Evolutionary conservation across 2,329 filamentous ascomycete genomes (phyloP), one percentile per base, ranked within the genome.

Genomic region (Diaporthe humulicola): DNA sequence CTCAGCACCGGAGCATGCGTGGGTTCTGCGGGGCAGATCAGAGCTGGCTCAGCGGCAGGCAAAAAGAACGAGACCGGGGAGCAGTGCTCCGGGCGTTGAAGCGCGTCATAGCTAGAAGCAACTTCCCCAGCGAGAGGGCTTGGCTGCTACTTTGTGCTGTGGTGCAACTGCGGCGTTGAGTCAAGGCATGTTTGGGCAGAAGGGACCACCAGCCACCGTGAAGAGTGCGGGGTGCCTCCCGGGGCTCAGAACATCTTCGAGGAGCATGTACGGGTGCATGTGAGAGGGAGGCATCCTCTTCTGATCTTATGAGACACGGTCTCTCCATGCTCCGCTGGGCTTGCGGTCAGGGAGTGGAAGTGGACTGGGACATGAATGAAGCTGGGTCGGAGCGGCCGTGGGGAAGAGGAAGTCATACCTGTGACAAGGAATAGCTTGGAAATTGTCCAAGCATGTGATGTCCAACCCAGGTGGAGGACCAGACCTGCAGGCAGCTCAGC

Each of bases 111-210:
- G 60, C 48, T 12, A 38, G 48, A 69, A 14, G 48, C 15, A 54
- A 15, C 45, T 36, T n/a, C 22, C 42, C 64, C 33, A 22, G 48
- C 30, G 30, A n/a, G 64, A 54, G 48, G 64, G 15, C 64, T 69
- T 69, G 64, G 64, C 64, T 69, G 61, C 22, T 67, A 40, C 42
- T 52, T 52, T 50, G 64, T 54, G 64, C 15, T 38, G n/a, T 52
- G n/a, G 28, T 54, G 33, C 33, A 19, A 54, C n/a, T n/a, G 33
- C 33, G 36, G 33, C 64, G 28, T 50, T 33, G 64, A 54, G 64
- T 69, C 64, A 69, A 40, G 64, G n/a, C 48, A 52, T 48, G n/a
- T 54, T 54, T 54, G 45, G 64, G 64, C 48, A 28, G n/a, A 54
- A 5, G 48, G 22, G n/a, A 30, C 17, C 48, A 30, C 17, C 48